Conservation (phyloP, 768 basidiomycete genomes). For the Dioszegia hungarica region DNA sequence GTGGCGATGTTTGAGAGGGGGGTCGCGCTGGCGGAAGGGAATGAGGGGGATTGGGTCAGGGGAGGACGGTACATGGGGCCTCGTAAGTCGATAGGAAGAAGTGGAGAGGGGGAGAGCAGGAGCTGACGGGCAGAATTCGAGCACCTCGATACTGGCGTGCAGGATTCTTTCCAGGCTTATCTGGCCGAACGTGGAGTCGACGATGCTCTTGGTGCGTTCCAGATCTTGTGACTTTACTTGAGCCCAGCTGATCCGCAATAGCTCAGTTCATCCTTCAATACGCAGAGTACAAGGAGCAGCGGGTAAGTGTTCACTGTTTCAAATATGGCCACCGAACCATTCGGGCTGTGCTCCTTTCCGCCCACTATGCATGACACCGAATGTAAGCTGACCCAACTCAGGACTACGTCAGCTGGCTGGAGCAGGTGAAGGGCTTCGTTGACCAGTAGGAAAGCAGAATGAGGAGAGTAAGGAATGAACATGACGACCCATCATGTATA, state of each 20-base stretch:
- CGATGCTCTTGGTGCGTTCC: slow-evolving; percentile 55
- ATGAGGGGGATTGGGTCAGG: slow-evolving; percentile 90
- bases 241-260: slow-evolving; percentile 7
- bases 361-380: not conserved
- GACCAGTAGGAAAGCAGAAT: slow-evolving; percentile 49
- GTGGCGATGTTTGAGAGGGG: slow-evolving; percentile 74
- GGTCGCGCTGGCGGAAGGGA: slow-evolving; percentile 68
- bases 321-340: not conserved
- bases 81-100: slow-evolving; percentile 57
- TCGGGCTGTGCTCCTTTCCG: slow-evolving; percentile 4
- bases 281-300: slow-evolving; percentile 86
- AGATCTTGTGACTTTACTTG: no score
- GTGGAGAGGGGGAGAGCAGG: not conserved
- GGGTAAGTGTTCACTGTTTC: slow-evolving; percentile 53
- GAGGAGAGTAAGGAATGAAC: not conserved
- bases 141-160: slow-evolving; percentile 76
- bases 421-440: slow-evolving; percentile 74
- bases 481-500: not conserved
- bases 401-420: slow-evolving; percentile 91
- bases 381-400: slow-evolving; percentile 43
- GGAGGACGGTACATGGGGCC: slow-evolving; percentile 90
- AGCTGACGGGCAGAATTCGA: slow-evolving; percentile 79
- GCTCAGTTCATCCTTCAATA: slow-evolving; percentile 86
- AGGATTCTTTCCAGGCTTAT: slow-evolving; percentile 87
- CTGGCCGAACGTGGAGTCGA: slow-evolving; percentile 85